phyloP scores from a whole-genome alignment of 345 rosid species.

The Capsella bursapastoris region DNA sequence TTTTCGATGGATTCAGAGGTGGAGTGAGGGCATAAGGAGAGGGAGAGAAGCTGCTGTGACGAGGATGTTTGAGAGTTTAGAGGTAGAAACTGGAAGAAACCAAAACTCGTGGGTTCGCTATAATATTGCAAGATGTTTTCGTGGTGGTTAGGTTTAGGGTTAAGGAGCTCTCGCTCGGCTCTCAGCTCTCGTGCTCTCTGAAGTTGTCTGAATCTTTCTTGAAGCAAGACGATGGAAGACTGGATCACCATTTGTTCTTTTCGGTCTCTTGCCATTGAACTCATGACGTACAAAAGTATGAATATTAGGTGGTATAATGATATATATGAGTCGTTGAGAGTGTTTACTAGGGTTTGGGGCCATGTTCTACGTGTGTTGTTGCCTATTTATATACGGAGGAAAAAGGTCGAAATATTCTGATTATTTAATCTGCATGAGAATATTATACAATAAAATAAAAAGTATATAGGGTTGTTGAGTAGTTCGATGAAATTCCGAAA shows the following conservation, averaged over 20 bases:
- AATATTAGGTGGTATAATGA: constrained; percentile 8
- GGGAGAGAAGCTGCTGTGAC: constrained; percentile 45
- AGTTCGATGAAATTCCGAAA: constrained; percentile 54
- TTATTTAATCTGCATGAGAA: constrained; percentile 45
- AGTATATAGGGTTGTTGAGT: constrained; percentile 41
- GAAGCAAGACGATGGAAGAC: constrained; percentile 73
- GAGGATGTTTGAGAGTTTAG: constrained; percentile 39
- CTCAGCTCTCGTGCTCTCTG: constrained; percentile 68
- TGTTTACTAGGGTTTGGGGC: constrained; percentile 30
- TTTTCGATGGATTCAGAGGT: constrained; percentile 33
- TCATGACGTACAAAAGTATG: constrained; percentile 27
- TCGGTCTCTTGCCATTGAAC: constrained; percentile 54
- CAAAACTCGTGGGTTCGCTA: constrained; percentile 48
- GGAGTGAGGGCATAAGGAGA: constrained; percentile 29
- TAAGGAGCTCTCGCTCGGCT: constrained; percentile 58
- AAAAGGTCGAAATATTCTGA: constrained; percentile 21
- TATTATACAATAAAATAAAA: constrained; percentile 2
- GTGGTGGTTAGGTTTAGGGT: constrained; percentile 45
- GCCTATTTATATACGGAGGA: constrained; percentile 46
- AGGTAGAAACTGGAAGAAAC: constrained; percentile 57
- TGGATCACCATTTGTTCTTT: constrained; percentile 52
- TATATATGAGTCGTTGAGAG: constrained; percentile 31
- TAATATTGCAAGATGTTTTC: constrained; percentile 36
- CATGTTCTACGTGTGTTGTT: constrained; percentile 32
- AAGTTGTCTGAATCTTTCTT: constrained; percentile 73